These are phyloP conservation scores for Malassezia japonica DNA, from an alignment of 1,284 basidiomycete genomes.

Conservation along the genomic window DNA sequence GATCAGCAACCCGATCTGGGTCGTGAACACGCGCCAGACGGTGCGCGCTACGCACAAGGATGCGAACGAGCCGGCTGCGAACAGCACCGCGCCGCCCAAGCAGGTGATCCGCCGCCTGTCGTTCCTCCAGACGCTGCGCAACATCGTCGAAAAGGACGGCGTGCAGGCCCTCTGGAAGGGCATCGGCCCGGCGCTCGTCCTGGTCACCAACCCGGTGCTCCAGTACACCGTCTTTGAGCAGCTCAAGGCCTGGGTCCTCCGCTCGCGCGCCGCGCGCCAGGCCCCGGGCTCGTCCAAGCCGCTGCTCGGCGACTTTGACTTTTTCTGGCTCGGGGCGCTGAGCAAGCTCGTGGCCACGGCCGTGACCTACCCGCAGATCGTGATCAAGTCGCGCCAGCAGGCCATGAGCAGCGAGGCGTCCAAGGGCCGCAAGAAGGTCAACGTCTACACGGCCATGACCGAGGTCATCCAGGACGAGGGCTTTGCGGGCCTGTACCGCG, in stretches of 20 bases:
- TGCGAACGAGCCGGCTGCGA: neutral
- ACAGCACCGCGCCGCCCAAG: constrained; percentile 1
- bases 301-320: constrained; percentile 39
- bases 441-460: constrained; percentile 46
- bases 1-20: constrained; percentile 75
- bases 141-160: constrained; percentile 70
- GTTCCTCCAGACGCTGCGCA: constrained; percentile 58
- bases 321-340: constrained; percentile 46
- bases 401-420: constrained; percentile 25
- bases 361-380: constrained; percentile 47
- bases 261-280: constrained; percentile 22
- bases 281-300: constrained; percentile 16
- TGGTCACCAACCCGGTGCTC: constrained; percentile 91
- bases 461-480: constrained; percentile 43
- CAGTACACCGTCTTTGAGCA: constrained; percentile 51
- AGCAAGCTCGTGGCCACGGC: constrained; percentile 45
- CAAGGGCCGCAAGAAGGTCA: constrained; percentile 21
- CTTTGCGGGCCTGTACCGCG: constrained; percentile 42
- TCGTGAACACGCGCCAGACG: constrained; percentile 63
- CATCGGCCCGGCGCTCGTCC: constrained; percentile 81
- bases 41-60: constrained; percentile 37
- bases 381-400: constrained; percentile 47
- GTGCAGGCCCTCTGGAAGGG: constrained; percentile 79
- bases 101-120: constrained; percentile 28
- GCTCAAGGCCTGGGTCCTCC: constrained; percentile 42